A percentile compares a stretch with the other conserved stretches of the same genome.
These are phyloP conservation scores for Ascocoryne sarcoides DNA, from an alignment of 2,329 filamentous ascomycete genomes.

Conservation along the genomic window DNA sequence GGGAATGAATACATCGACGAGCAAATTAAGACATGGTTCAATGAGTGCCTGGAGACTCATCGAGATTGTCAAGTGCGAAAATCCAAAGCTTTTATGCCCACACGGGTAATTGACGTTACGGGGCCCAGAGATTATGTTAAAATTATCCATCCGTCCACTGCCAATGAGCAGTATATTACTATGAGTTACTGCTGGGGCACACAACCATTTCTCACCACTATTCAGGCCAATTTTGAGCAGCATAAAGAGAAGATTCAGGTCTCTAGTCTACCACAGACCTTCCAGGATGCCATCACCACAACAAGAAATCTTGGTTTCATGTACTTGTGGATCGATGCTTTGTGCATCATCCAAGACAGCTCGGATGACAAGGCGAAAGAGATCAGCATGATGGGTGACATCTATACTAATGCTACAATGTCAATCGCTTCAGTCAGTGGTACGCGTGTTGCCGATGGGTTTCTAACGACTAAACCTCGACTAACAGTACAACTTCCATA, in stretches of 20 bases:
- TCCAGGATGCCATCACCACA: neutral
- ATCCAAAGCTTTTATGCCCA: neutral
- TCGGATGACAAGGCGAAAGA: constrained; percentile 11
- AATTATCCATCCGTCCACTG: neutral
- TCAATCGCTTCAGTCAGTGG: constrained; percentile 12
- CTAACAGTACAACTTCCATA: constrained; percentile 7
- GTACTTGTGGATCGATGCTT: neutral
- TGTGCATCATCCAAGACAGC: constrained; percentile 5
- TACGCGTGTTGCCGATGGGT: constrained; percentile 7
- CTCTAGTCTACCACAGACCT: neutral
- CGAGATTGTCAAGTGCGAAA: neutral
- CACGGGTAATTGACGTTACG: neutral
- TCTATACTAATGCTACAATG: constrained; percentile 27
- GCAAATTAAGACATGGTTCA: neutral
- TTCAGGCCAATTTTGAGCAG: neutral
- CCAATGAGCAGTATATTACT: neutral
- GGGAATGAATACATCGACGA: neutral
- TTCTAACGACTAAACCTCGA: constrained; percentile 6
- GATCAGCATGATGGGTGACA: constrained; percentile 7
- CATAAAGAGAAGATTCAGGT: neutral
- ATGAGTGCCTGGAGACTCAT: neutral
- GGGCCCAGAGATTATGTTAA: neutral
- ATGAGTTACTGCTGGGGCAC: constrained; percentile 1
- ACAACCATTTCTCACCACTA: neutral
- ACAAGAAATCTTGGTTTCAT: neutral